Evolutionary conservation across 108 stramenopile species (phyloP), one percentile per base, ranked within the genome.

Genomic region (Skeletonema menzelii): DNA sequence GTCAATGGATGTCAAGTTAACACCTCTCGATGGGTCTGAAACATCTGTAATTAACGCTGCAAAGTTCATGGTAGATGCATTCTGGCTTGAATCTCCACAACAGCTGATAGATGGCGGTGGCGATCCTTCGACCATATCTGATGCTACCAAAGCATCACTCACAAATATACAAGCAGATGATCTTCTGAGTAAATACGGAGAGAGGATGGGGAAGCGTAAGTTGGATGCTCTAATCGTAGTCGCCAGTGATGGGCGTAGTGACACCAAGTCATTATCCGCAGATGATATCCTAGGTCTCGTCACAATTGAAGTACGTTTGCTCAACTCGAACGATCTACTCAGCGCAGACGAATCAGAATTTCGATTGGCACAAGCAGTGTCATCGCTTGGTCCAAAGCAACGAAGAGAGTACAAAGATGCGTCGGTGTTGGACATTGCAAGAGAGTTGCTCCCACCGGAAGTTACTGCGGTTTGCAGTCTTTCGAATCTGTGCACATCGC

Each of bases 401-500:
- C 71, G 88, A 40, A 66, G 86, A 42, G 71, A 79, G 56, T 91
- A 84, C 75, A 91, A 91, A 72, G 76, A 82, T 65, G 80, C 79
- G 10, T 70, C 82, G 15, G 72, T 85, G 2, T 63, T 70, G 7
- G 80, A 76, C 17, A 65, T 88, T 56, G 85, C 84, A 3, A 63
- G 65, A 32, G 78, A 85, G 44, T 62, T 90, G 15, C 57, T 91
- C 15, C 59, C 80, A 13, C 70, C 82, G 2, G 67, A 87, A 38
- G 64, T 73, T 8, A 68, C 73, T 40, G 84, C 87, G 0, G 85
- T 87, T 10, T 80, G 79, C 27, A 78, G 77, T 49, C 38, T 91
- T 0, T 85, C 86, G 13, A 91, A 91, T 58, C 76, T 91, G 27
- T 86, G 82, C 27, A 86, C 88, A 0, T 82, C 84, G 10, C 83